Percentiles rank a stretch among this genome's conserved stretches.
phyloP scores from a whole-genome alignment of 495 filamentous ascomycete genomes.

The Copromyces sp. region DNA sequence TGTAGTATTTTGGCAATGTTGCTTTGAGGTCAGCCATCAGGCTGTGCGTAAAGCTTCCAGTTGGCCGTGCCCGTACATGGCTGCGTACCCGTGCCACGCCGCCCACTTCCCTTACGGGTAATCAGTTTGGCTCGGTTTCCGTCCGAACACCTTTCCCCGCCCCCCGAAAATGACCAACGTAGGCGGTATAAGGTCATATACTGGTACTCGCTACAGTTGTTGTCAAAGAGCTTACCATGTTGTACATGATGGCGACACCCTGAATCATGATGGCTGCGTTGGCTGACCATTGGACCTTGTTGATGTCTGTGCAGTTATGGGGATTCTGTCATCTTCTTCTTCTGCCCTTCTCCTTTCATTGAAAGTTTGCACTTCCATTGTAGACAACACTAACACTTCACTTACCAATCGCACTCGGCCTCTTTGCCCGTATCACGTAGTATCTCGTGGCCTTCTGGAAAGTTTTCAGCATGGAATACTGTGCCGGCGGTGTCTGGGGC shows the following conservation, averaged over 20 bases:
- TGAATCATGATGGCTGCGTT: constrained; percentile 59
- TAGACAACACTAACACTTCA: neutral
- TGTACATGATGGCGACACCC: constrained; percentile 62
- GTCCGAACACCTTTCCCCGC: too few relatives aligned
- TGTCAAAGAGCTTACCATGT: constrained; percentile 34
- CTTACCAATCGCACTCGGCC: neutral
- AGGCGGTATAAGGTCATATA: too few relatives aligned
- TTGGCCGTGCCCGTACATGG: too few relatives aligned
- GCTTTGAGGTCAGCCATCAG: neutral
- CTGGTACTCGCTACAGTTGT: too few relatives aligned
- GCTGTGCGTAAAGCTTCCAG: too few relatives aligned
- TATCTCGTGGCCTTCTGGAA: neutral
- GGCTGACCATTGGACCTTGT: constrained; percentile 54
- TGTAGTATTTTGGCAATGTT: neutral
- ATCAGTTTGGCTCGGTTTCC: too few relatives aligned
- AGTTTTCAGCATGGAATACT: neutral
- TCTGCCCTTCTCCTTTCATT: too few relatives aligned
- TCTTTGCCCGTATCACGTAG: neutral
- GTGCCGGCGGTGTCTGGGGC: neutral
- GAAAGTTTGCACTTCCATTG: too few relatives aligned
- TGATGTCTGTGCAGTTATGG: constrained; percentile 40
- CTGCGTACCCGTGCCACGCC: too few relatives aligned
- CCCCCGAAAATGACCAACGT: too few relatives aligned
- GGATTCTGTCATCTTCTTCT: neutral
- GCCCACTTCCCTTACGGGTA: too few relatives aligned